Evolutionary conservation across 345 rosid genomes (phyloP), one percentile per base, ranked within the genome.

Genomic region (Brassica cretica): DNA sequence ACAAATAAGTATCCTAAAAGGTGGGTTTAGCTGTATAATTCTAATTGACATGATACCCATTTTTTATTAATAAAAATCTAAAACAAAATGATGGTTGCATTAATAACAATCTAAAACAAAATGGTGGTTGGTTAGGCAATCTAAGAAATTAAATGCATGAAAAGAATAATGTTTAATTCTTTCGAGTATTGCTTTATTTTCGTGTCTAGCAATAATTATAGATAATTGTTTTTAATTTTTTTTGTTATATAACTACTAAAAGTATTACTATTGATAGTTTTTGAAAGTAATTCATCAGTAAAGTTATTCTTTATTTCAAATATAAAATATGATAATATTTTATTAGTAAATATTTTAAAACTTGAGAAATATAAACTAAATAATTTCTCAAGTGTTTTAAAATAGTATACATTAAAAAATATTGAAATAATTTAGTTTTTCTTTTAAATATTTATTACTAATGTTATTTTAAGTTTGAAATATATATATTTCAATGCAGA

Each of bases 1-100:
- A 29, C 7, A 72, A 19, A 59, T 66, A 72, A 72, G 68, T 78
- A 78, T 72, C 77, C 24, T 44, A 44, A 65, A 72, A 72, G 76
- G 68, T 41, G 8, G 53, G 77, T 72, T 78, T 71, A 65, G 53
- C 76, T 56, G 61, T 39, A 65, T n/a, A 65, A 71, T 65, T 78
- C 72, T 59, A 9, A 16, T 15, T 33, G 70, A 62, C 70, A 62
- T 61, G 18, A 76, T 44, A 53, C 44, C 16, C 32, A 15, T 76
- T 51, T 35, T 49, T 11, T 35, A 24, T 12, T 24, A 58, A 55
- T 25, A 65, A 56, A 64, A n/a, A 2, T 46, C 80, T 39, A 74
- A 75, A 70, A 27, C 55, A 53, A 64, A 55, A 27, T 21, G 75
- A 64, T 70, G 39, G 39, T 7, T 35, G 39, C 0, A 27, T 33